Percentiles rank a stretch among this genome's conserved stretches.
Evolutionary conservation across 2,329 filamentous ascomycete species (phyloP).

Genomic region (Nemania sp.): DNA sequence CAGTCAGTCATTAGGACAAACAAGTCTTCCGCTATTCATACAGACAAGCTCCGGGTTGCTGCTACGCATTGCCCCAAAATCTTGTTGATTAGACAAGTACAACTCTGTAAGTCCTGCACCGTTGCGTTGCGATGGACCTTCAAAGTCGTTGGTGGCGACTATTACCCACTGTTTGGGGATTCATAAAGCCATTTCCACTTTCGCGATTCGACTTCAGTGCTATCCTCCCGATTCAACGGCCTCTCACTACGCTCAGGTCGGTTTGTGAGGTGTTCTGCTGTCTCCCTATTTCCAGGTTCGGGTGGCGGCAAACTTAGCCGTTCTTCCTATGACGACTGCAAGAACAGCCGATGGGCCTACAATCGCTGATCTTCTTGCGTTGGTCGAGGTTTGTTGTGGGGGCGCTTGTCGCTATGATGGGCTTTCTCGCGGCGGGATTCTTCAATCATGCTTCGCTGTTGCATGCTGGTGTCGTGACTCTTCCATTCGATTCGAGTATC

Average conservation of each 20-base stretch:
- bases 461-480: constrained; percentile 94
- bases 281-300: background rate
- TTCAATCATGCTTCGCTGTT: constrained; percentile 86
- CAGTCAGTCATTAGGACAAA: constrained; percentile 5
- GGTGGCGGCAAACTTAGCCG: background rate
- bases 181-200: background rate
- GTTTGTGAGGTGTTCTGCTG: background rate
- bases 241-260: background rate
- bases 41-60: constrained; percentile 21
- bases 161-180: constrained; percentile 1
- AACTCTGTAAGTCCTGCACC: constrained; percentile 11
- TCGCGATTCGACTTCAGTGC: background rate
- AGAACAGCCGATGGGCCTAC: constrained; percentile 26
- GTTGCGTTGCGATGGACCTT: background rate
- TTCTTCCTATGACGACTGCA: background rate
- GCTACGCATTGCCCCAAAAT: constrained; percentile 11
- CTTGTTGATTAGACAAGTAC: constrained; percentile 13
- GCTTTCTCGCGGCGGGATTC: constrained; percentile 88
- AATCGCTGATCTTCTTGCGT: constrained; percentile 40
- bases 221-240: background rate
- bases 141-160: background rate
- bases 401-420: constrained; percentile 45
- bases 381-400: constrained; percentile 38
- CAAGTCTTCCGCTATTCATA: constrained; percentile 16
- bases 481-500: constrained; percentile 95